phyloP scores from a whole-genome alignment of 2,329 filamentous ascomycete genomes.

The Exophiala mesophila region DNA sequence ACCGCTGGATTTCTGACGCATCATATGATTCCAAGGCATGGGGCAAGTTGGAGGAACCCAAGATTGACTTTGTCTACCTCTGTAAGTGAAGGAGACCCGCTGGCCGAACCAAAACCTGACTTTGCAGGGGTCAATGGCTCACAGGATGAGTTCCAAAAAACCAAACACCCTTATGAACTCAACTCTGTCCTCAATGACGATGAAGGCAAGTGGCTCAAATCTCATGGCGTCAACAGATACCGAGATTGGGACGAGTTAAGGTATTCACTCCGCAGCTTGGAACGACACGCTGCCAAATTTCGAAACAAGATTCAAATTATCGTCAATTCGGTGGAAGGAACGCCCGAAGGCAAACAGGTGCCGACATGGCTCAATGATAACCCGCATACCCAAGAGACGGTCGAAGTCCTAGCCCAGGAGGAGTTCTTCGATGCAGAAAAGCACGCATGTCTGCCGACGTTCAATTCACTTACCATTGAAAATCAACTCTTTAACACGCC shows the following conservation, averaged over 20 bases:
- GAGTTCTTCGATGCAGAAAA: conserved; percentile 20
- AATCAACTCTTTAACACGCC: conserved; percentile 22
- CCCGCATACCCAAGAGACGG: conserved; percentile 7
- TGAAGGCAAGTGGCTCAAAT: conserved; percentile 19
- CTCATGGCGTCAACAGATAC: conserved; percentile 19
- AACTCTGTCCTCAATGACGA: conserved; percentile 18
- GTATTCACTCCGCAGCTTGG: conserved; percentile 19
- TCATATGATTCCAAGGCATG: conserved; percentile 15
- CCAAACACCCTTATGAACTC: conserved; percentile 14
- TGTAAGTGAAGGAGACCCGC: conserved; percentile 2
- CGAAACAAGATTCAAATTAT: conserved; percentile 21
- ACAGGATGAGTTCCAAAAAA: conserved; percentile 16
- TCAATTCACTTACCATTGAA: conserved; percentile 22
- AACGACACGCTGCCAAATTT: conserved; percentile 16
- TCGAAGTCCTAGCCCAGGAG: conserved; percentile 19
- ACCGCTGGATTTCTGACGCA: conserved; percentile 17
- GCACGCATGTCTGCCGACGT: conserved; percentile 18
- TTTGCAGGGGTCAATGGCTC: conserved; percentile 19
- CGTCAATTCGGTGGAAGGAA: conserved; percentile 18
- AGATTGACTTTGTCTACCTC: conserved; percentile 23
- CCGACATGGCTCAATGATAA: conserved; percentile 19
- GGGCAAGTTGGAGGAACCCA: conserved; percentile 16
- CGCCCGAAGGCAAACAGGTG: conserved; percentile 11
- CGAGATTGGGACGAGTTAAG: conserved; percentile 22
- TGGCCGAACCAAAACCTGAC: not conserved